phyloP scores from a whole-genome alignment of 2,329 filamentous ascomycete species.

The Fusarium bulbicola region DNA sequence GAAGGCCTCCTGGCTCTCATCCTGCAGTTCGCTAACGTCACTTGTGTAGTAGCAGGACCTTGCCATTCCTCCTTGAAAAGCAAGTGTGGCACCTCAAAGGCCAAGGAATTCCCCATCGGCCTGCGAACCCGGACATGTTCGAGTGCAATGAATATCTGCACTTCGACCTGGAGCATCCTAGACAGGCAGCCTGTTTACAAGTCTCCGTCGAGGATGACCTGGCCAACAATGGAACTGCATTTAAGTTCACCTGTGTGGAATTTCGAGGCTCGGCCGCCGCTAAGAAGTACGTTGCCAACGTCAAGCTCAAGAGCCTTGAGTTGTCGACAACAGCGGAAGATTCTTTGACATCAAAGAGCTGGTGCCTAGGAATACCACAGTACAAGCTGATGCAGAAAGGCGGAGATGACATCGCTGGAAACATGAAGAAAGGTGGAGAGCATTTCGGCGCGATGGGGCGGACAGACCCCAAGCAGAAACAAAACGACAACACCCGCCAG shows the following conservation, averaged over 20 bases:
- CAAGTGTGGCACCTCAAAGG: neutral
- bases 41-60: neutral
- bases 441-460: neutral
- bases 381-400: neutral
- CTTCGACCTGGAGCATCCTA: neutral
- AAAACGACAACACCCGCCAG: neutral
- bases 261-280: slow-evolving; percentile 18
- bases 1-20: neutral
- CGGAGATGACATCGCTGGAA: neutral
- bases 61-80: neutral
- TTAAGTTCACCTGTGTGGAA: slow-evolving; percentile 15
- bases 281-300: neutral
- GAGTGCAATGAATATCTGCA: too few species aligned
- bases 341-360: neutral
- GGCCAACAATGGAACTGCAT: neutral
- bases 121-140: neutral
- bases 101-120: neutral
- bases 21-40: neutral
- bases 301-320: neutral
- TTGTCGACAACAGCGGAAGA: neutral
- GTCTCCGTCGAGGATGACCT: slow-evolving; percentile 3
- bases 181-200: neutral
- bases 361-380: neutral
- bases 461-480: neutral
- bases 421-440: neutral